A percentile compares a stretch with the other conserved stretches of the same genome.
Evolutionary conservation across 371 early-diverging fungal species (phyloP).

Genomic region (Saksenaea oblongispora): DNA sequence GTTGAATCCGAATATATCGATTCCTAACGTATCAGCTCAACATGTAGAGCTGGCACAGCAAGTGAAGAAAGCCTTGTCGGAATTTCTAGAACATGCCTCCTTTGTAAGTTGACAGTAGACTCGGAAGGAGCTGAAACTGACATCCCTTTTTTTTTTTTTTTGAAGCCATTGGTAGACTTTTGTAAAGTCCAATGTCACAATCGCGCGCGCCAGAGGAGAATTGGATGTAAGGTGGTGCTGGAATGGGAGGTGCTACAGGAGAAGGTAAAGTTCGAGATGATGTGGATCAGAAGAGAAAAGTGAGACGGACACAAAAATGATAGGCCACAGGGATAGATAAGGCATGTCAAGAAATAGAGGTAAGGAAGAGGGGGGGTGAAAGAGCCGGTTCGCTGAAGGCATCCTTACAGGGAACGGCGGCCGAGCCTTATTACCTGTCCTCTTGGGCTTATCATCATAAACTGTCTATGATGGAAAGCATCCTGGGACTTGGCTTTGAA

Average conservation of each 20-base stretch:
- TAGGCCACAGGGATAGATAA: conserved; percentile 31
- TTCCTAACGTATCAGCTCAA: conserved; percentile 5
- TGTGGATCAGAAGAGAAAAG: neutral
- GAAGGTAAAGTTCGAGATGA: conserved; percentile 28
- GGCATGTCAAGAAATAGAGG: conserved; percentile 24
- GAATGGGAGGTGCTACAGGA: conserved; percentile 73
- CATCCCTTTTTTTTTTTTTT: neutral
- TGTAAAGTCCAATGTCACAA: conserved; percentile 72
- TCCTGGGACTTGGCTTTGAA: conserved; percentile 69
- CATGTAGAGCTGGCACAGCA: conserved; percentile 10
- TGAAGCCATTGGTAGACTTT: conserved; percentile 56
- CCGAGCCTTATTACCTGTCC: conserved; percentile 60
- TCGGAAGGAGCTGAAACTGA: neutral
- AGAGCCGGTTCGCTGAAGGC: neutral
- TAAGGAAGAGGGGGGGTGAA: neutral
- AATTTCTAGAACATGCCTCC: conserved; percentile 38
- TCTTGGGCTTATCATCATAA: conserved; percentile 78
- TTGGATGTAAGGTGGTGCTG: conserved; percentile 58
- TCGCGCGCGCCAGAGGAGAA: conserved; percentile 67
- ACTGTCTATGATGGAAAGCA: conserved; percentile 59
- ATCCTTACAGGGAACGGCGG: conserved; percentile 2
- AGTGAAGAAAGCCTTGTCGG: conserved; percentile 16
- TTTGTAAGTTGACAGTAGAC: conserved; percentile 19
- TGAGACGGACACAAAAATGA: conserved; percentile 5
- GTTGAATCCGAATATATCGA: conserved; percentile 8